phyloP scores from a whole-genome alignment of 1,284 basidiomycete species.

The Acaromyces ingoldii region DNA sequence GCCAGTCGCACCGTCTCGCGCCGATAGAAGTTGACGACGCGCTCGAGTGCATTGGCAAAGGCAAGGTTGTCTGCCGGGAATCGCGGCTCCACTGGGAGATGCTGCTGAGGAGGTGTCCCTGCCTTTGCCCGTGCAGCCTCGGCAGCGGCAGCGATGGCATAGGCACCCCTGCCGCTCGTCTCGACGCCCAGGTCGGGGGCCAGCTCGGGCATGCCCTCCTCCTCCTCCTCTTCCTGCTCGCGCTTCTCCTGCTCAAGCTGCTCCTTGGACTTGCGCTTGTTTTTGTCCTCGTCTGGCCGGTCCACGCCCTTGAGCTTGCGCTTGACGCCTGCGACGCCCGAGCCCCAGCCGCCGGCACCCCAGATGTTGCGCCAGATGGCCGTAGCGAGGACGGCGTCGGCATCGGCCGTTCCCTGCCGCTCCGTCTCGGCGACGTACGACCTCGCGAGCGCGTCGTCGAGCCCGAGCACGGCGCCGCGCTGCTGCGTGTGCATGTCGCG shows the following conservation, averaged over 20 bases:
- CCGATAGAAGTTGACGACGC: slow-evolving; percentile 70
- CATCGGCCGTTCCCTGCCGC: slow-evolving; percentile 10
- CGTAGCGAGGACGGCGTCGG: slow-evolving; percentile 60
- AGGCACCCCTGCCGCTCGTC: not conserved
- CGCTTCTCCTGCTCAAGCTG: slow-evolving; percentile 23
- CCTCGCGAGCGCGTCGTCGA: slow-evolving; percentile 72
- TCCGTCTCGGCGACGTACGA: slow-evolving; percentile 54
- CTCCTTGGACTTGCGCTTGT: slow-evolving; percentile 27
- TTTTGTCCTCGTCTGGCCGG: slow-evolving; percentile 20
- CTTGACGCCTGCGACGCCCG: slow-evolving; percentile 52
- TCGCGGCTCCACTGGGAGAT: no score
- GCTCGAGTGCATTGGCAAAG: slow-evolving; percentile 62
- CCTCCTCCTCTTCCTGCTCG: slow-evolving; percentile 13
- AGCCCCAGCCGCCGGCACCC: slow-evolving; percentile 53
- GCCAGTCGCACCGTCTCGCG: slow-evolving; percentile 72
- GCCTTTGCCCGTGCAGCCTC: no score
- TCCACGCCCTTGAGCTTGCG: slow-evolving; percentile 38
- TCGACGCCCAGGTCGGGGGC: slow-evolving; percentile 6
- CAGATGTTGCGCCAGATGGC: slow-evolving; percentile 91
- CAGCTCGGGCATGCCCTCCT: slow-evolving; percentile 10
- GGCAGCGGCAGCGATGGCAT: not conserved
- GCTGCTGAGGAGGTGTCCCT: no score
- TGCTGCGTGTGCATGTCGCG: slow-evolving; percentile 83
- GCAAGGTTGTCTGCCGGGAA: slow-evolving; percentile 11
- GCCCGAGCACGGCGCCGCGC: slow-evolving; percentile 72